Percentiles rank a stretch among this genome's conserved stretches.
Evolutionary conservation across 768 basidiomycete species (phyloP).

Genomic region (Cystofilobasidium ferigula): DNA sequence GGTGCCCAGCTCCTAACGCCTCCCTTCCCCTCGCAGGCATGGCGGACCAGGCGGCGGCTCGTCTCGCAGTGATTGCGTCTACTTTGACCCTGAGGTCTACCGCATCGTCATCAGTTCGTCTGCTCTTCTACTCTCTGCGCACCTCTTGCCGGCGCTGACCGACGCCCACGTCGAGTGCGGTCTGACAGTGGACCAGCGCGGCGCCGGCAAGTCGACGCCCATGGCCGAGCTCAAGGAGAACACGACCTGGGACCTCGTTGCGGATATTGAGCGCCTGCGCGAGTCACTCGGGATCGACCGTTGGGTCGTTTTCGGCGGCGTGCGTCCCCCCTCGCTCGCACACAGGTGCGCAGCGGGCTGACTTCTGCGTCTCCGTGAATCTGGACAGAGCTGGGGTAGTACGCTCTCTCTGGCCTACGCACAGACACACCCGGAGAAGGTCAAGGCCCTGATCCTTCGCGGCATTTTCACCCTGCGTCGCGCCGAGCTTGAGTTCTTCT

Average conservation of each 20-base stretch:
- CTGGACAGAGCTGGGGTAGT: conserved; percentile 60
- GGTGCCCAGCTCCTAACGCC: background rate
- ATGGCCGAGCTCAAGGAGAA: conserved; percentile 66
- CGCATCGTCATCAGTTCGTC: conserved; percentile 44
- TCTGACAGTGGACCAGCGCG: conserved; percentile 62
- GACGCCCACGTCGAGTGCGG: background rate
- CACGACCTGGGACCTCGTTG: conserved; percentile 58
- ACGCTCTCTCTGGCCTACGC: conserved; percentile 78
- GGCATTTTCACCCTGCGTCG: conserved; percentile 81
- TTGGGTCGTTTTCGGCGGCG: conserved; percentile 93
- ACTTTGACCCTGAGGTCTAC: conserved; percentile 77
- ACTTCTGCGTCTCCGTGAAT: too few species aligned
- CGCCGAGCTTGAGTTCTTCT: conserved; percentile 82
- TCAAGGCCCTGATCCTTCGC: conserved; percentile 62
- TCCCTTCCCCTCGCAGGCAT: conserved; percentile 29
- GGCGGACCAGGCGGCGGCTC: conserved; percentile 74
- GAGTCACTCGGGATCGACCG: conserved; percentile 63
- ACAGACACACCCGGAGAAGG: conserved; percentile 71
- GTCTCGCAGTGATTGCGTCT: conserved; percentile 52
- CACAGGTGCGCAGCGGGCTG: too few species aligned
- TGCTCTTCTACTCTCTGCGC: background rate
- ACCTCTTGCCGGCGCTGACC: background rate
- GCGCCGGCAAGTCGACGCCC: conserved; percentile 73
- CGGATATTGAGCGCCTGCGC: conserved; percentile 73
- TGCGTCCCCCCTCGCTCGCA: conserved; percentile 52